Evolutionary conservation across 2,329 filamentous ascomycete genomes (phyloP).

Genomic region (Penicillium crustosum): DNA sequence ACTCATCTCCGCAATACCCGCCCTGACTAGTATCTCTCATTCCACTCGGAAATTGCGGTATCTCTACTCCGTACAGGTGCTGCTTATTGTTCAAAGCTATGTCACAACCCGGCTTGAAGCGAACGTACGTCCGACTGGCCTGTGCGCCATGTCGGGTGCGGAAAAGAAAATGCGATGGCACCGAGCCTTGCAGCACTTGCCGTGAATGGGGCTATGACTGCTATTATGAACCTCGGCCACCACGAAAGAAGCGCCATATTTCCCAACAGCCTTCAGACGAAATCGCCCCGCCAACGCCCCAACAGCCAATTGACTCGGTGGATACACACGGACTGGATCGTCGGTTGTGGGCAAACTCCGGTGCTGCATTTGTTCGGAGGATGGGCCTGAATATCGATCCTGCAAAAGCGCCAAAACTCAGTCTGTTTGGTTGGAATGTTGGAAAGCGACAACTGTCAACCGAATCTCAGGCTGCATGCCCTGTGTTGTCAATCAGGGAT

Average conservation of each 20-base stretch:
- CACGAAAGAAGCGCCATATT: slow-evolving; percentile 8
- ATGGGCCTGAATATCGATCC: slow-evolving; percentile 55
- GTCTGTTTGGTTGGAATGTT: slow-evolving; percentile 57
- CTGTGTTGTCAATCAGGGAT: slow-evolving; percentile 41
- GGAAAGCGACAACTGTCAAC: slow-evolving; percentile 29
- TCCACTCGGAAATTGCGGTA: slow-evolving; percentile 1
- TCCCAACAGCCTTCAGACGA: slow-evolving; percentile 1
- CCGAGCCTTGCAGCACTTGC: slow-evolving; percentile 30
- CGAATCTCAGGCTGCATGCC: background rate
- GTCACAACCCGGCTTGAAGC: slow-evolving; percentile 16
- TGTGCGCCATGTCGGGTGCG: slow-evolving; percentile 32
- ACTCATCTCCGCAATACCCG: background rate
- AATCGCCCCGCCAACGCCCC: background rate
- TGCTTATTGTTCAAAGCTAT: background rate
- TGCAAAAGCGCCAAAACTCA: slow-evolving; percentile 51
- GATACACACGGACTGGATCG: slow-evolving; percentile 28
- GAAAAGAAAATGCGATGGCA: slow-evolving; percentile 33
- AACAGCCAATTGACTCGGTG: background rate
- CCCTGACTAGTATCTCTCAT: background rate
- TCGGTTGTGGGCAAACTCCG: slow-evolving; percentile 55
- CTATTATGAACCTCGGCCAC: slow-evolving; percentile 21
- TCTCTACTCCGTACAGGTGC: background rate
- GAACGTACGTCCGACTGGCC: slow-evolving; percentile 26
- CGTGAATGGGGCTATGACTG: slow-evolving; percentile 32
- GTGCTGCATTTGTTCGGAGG: slow-evolving; percentile 54